Conservation (phyloP, 1,139 yeast genomes). For the Schwanniomyces etchellsii region DNA sequence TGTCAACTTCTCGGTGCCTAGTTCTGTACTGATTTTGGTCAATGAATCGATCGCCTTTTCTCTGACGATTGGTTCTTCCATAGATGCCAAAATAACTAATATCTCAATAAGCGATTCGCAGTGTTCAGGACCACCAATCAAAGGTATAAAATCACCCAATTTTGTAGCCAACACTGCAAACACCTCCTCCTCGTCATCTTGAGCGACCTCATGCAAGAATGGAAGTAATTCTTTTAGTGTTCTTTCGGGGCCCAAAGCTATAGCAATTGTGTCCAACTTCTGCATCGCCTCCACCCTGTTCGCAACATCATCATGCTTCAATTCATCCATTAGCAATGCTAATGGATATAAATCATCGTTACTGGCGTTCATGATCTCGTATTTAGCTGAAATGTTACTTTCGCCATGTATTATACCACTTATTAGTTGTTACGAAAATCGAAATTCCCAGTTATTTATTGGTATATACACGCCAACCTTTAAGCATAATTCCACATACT, state of each 20-base stretch:
- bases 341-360: conserved; percentile 81
- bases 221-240: conserved; percentile 87
- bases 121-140: conserved; percentile 78
- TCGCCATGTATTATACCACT: too few relatives aligned
- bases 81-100: conserved; percentile 82
- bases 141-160: conserved; percentile 79
- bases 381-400: too few relatives aligned
- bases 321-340: conserved; percentile 94
- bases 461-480: too few relatives aligned
- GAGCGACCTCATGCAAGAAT: conserved; percentile 81
- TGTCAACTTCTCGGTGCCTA: conserved; percentile 63
- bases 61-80: conserved; percentile 97
- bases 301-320: conserved; percentile 89
- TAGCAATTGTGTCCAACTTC: conserved; percentile 86
- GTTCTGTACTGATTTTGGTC: conserved; percentile 60
- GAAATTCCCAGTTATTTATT: too few relatives aligned
- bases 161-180: conserved; percentile 90
- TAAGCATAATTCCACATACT: too few relatives aligned
- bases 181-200: conserved; percentile 98
- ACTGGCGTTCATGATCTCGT: too few relatives aligned
- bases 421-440: too few relatives aligned
- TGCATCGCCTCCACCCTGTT: conserved; percentile 94
- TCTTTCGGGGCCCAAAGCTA: conserved; percentile 92
- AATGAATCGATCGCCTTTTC: conserved; percentile 90
- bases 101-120: conserved; percentile 77